Percentiles rank a stretch among this genome's conserved stretches.
Conservation (phyloP, 768 basidiomycete species). For the Baorangia bicolor region DNA sequence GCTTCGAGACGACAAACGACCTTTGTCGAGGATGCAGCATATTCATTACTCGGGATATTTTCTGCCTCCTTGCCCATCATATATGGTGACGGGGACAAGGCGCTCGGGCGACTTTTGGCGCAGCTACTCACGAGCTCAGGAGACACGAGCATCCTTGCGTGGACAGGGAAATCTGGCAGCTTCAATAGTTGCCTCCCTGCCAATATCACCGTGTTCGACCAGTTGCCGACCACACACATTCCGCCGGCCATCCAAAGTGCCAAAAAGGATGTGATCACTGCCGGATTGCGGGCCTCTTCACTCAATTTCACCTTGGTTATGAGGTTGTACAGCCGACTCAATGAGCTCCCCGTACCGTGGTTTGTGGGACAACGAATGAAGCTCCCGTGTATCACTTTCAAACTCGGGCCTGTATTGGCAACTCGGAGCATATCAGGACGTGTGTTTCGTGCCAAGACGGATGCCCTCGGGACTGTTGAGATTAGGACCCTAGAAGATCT, state of each 20-base stretch:
- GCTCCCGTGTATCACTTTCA: no score
- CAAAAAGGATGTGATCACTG: neutral
- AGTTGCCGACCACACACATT: neutral
- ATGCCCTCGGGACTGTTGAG: no score
- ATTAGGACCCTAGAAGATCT: no score
- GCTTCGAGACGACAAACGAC: constrained; percentile 10
- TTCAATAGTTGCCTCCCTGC: constrained; percentile 8
- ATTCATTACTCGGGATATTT: constrained; percentile 13
- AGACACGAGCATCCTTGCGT: constrained; percentile 5
- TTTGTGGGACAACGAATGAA: no score
- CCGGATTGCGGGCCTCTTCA: neutral
- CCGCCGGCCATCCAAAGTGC: neutral
- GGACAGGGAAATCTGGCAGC: constrained; percentile 1
- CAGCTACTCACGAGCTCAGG: constrained; percentile 6
- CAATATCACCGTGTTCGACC: neutral
- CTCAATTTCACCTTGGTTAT: neutral
- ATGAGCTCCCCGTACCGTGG: neutral
- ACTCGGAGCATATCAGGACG: no score
- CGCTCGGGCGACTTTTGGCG: constrained; percentile 8
- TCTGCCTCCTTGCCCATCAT: constrained; percentile 4
- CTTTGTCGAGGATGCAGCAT: constrained; percentile 10
- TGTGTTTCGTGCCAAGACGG: no score
- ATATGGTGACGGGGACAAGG: constrained; percentile 13
- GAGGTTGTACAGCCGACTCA: neutral
- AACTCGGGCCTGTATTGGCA: no score